Base-by-base conservation (phyloP, 1,139 yeast genomes). In the Taphrina pruni region DNA sequence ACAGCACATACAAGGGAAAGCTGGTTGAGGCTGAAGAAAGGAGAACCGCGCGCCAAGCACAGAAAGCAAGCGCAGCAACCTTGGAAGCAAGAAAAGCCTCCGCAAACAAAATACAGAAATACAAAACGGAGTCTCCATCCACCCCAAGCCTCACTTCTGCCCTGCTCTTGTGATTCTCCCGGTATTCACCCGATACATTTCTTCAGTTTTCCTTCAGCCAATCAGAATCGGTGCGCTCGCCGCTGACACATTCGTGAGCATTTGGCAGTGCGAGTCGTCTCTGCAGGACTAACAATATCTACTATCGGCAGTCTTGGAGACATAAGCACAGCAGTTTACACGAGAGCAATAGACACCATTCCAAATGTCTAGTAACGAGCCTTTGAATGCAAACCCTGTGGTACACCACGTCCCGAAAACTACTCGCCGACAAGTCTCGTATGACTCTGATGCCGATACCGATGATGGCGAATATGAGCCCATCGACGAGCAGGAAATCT, bases 401-500 rank as follows among this genome's bases (percentile, higher is more conserved):
- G 46, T 65, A 12, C 69, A 62, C 35, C 60, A 66, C 50, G 67
- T 67, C 17, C 54, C 67, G 11, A 45, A 58, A 39, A 60, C 36
- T 32, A 8, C 57, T 65, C 66, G 56, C 21, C 43, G 39, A 43
- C 56, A 57, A 9, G 38, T 54, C 35, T 68, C 73, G 32, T 69
- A 60, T 66, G 51, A 73, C 64, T 73, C 58, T 14, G 69, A 58
- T 38, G 39, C 72, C 35, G 72, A 70, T 32, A 68, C 68, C 11
- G 76, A 72, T 36, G 88, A 84, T 58, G 84, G 79, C 1, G 82
- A 79, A 1, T 58, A 58, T 50, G 96, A 90, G 48, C 86, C 85
- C 2, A 87, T 94, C 55, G 99, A 94, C 76, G 79, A 92, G 6
- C 91, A 88, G 74, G 93, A 88, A 75, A 84, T 88, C 6, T 88